Evolutionary conservation across 768 basidiomycete genomes (phyloP), one percentile per base, ranked within the genome.

Genomic region (Boletus subcaerulescens): DNA sequence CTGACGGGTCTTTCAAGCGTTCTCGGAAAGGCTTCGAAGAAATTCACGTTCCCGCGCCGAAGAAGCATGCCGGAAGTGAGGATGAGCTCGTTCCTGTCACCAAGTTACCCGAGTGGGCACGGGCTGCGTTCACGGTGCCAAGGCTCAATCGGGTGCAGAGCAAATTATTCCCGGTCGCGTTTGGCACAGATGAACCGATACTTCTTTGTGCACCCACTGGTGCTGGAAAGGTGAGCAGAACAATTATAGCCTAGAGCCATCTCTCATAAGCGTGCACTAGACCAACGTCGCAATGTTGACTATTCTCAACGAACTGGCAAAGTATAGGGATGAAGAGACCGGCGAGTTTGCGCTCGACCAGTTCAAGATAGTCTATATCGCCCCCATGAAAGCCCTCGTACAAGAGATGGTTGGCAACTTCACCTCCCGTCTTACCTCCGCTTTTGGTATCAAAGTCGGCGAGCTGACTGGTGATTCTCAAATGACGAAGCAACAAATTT

Each of bases 391-490:
- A 71, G 97, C 96, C 4, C 82, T 99, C 53, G 96, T 99, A 0
- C 96, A 98, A 67, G 97, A 99, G 72, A 94, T 96, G 88, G 97
- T 98, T 55, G 91, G 93, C 60, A 96, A 95, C 69, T 99, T 99
- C 66, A 80, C 80, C 33, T 75, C 82, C 9, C 87, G 96, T 5
- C 84, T 99, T 9, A 53, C 58, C 43, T 71, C 71, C 1, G 70
- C 76, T 0, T 86, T 78, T 64, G 90, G 88, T 41, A 80, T 99
- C 73, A 88, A 84, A 56, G 90, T 99, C 45, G 92, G 91, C 29
- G 97, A 99, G 71, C 80, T 99, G 52, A 99, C 97, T 1, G 97
- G 97, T 24, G 97, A 99, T 70, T 83, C 92, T 26, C 95, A 98
- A 78, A 91, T 98, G 83, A 99, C 95, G 50, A 99, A 98, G 70